Evolutionary conservation across 768 basidiomycete genomes (phyloP).

Genomic region (Podaxis sp.): DNA sequence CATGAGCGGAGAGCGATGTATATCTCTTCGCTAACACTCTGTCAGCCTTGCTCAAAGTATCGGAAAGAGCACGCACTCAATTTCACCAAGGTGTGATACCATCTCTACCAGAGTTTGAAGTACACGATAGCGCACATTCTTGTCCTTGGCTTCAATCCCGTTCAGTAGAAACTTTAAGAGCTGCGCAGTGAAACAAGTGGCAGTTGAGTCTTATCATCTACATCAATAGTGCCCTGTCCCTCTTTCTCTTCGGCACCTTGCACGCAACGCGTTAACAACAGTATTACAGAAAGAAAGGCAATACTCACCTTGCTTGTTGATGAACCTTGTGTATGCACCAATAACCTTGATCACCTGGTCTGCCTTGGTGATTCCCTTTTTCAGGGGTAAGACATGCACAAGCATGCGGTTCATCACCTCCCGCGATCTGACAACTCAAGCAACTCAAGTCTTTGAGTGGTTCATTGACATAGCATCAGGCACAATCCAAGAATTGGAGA

Average conservation of each 20-base stretch:
- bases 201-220: conserved; percentile 36
- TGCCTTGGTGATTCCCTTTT: conserved; percentile 74
- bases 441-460: too few relatives aligned
- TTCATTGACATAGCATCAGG: too few relatives aligned
- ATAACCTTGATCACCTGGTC: conserved; percentile 83
- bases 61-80: conserved; percentile 59
- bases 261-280: neutral
- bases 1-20: conserved; percentile 66
- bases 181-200: conserved; percentile 61
- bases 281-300: neutral
- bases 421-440: too few relatives aligned
- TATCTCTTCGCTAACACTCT: conserved; percentile 60
- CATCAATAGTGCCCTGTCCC: conserved; percentile 23
- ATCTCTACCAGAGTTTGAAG: conserved; percentile 75
- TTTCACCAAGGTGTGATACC: conserved; percentile 73
- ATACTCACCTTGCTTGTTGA: conserved; percentile 69
- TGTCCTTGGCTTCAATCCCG: conserved; percentile 85
- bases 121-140: conserved; percentile 76
- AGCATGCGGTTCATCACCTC: conserved; percentile 47
- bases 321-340: conserved; percentile 68
- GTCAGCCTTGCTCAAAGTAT: neutral
- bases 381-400: conserved; percentile 57
- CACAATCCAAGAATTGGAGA: too few relatives aligned
- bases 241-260: conserved; percentile 36
- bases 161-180: conserved; percentile 65